These are phyloP conservation scores for Gnomoniopsis sp. DNA, from an alignment of 2,329 filamentous ascomycete species.

Conservation along the genomic window DNA sequence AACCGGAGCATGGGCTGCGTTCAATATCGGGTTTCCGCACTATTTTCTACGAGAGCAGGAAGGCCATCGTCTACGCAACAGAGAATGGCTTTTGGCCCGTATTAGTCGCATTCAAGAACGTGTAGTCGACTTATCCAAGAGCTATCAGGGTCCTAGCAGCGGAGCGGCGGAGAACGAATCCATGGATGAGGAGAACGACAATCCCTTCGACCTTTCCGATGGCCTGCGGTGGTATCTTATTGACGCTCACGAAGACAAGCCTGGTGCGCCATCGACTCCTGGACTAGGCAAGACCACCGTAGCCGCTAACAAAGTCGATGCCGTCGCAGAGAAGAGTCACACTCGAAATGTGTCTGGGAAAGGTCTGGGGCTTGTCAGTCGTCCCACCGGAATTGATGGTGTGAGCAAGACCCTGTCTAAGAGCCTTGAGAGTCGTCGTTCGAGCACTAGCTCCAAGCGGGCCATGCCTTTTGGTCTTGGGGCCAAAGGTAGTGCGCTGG, in stretches of 20 bases:
- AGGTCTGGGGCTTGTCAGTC: slow-evolving; percentile 31
- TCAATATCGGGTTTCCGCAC: slow-evolving; percentile 96
- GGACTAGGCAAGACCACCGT: slow-evolving; percentile 90
- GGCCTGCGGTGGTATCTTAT: slow-evolving; percentile 95
- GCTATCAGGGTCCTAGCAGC: slow-evolving; percentile 35
- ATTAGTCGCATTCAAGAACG: slow-evolving; percentile 90
- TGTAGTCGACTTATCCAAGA: slow-evolving; percentile 86
- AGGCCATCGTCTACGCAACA: slow-evolving; percentile 73
- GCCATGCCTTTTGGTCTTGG: slow-evolving; percentile 54
- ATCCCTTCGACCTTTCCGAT: slow-evolving; percentile 94
- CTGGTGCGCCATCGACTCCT: slow-evolving; percentile 85
- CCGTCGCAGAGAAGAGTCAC: slow-evolving; percentile 66
- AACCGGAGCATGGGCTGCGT: slow-evolving; percentile 93
- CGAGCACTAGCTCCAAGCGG: slow-evolving; percentile 81
- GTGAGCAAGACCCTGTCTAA: slow-evolving; percentile 78
- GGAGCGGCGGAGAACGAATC: slow-evolving; percentile 46
- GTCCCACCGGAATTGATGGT: slow-evolving; percentile 60
- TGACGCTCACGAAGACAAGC: slow-evolving; percentile 89
- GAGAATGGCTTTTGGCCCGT: slow-evolving; percentile 95
- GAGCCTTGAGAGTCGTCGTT: slow-evolving; percentile 86
- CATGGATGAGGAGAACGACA: slow-evolving; percentile 76
- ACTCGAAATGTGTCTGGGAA: slow-evolving; percentile 38
- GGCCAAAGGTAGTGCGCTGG: slow-evolving; percentile 49
- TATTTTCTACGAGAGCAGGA: slow-evolving; percentile 96
- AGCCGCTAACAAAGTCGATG: slow-evolving; percentile 81